Base-by-base conservation (phyloP, 2,329 filamentous ascomycete species). In the Pseudogymnoascus sp. region DNA sequence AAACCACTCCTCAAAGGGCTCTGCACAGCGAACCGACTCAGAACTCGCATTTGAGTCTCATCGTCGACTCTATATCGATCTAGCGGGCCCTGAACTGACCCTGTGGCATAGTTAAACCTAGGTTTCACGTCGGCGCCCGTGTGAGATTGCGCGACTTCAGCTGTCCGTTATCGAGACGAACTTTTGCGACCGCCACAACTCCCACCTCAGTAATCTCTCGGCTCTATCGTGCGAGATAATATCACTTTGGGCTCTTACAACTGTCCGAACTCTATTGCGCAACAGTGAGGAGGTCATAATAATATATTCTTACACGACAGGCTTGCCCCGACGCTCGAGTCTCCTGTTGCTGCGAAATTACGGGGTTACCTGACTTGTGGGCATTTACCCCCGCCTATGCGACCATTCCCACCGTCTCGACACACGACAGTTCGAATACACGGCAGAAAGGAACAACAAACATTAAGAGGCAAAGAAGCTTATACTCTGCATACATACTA, bases 71-170 rank as follows among this genome's bases (percentile, higher is more conserved):
- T 25, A 46, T 25, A 25, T n/a, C 21, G 21, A 8, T 25, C 9
- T 23, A 25, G 42, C 42, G 21, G 42, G 42, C 42, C 42, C 42
- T 46, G 12, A 12, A 46, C 42, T 46, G 42, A 46, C 12, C 42
- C 11, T 25, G 42, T 46, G 42, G 42, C 42, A 31, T 46, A 25
- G 42, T 46, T 46, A 46, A 25, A 46, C 21, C 21, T 46, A n/a
- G 42, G 42, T 46, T 46, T 46, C 42, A 46, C 21, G 42, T 46
- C 25, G 42, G 21, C 42, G 42, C 42, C 42, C 21, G 21, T 25
- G 42, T 46, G 42, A 46, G 42, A 46, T 46, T 46, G 42, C 42
- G 42, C 42, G 42, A 46, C 42, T 46, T 46, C 42, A 46, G 42
- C 42, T 46, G 42, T 59, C 53, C 53, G 25, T 34, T 38, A 59